A percentile compares a stretch with the other conserved stretches of the same genome.
These are phyloP conservation scores for Auriscalpium microsporum DNA, from an alignment of 768 basidiomycete species.

Conservation along the genomic window DNA sequence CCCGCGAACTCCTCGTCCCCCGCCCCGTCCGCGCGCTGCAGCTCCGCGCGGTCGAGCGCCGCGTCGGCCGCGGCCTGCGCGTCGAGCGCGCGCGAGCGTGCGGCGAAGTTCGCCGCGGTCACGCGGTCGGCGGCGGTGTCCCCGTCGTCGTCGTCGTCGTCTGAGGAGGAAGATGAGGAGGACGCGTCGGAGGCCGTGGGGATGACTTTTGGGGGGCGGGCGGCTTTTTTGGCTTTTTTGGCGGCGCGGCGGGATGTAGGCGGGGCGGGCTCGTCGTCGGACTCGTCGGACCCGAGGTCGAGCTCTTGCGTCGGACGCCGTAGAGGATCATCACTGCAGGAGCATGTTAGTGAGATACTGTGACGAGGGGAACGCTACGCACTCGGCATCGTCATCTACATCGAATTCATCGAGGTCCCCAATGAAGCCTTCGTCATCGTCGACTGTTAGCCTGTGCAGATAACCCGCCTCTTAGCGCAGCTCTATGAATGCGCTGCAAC, in stretches of 20 bases:
- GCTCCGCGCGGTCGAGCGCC: slow-evolving; percentile 57
- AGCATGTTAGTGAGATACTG: neutral
- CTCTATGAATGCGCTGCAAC: slow-evolving; percentile 11
- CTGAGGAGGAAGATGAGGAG: slow-evolving; percentile 20
- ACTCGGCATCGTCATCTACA: slow-evolving; percentile 40
- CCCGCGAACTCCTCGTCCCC: slow-evolving; percentile 41
- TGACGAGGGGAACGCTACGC: slow-evolving; percentile 15
- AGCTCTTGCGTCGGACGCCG: slow-evolving; percentile 48
- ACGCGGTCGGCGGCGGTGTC: slow-evolving; percentile 46
- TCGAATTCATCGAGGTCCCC: slow-evolving; percentile 45
- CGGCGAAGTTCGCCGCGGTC: slow-evolving; percentile 77
- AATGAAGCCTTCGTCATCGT: slow-evolving; percentile 37
- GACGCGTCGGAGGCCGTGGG: slow-evolving; percentile 44
- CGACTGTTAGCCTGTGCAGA: slow-evolving; percentile 34
- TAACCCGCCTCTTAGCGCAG: neutral
- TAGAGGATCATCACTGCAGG: slow-evolving; percentile 40
- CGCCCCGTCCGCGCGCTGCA: slow-evolving; percentile 45
- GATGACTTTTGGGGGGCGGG: slow-evolving; percentile 40
- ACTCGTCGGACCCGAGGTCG: slow-evolving; percentile 56
- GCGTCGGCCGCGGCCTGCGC: slow-evolving; percentile 58
- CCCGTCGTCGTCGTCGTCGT: slow-evolving; percentile 33
- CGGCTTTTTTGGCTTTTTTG: slow-evolving; percentile 47
- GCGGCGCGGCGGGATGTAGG: slow-evolving; percentile 22
- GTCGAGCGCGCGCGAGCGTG: slow-evolving; percentile 71
- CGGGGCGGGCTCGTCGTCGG: slow-evolving; percentile 32